Evolutionary conservation across 1,139 yeast species (phyloP).

Genomic region (Suhomyces panamericanus): DNA sequence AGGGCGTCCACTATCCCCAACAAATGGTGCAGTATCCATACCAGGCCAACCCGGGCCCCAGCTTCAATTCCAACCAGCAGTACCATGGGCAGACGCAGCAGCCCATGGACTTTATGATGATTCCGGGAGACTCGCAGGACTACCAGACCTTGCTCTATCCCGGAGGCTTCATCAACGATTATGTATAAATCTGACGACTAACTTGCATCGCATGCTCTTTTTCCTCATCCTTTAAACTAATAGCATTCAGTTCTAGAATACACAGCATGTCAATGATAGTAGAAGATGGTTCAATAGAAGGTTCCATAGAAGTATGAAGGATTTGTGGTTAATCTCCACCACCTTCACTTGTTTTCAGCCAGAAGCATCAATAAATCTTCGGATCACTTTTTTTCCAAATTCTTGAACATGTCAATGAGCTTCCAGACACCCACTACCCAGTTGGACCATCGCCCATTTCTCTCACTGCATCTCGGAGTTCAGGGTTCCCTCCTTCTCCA

Average conservation of each 20-base stretch:
- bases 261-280: too few species aligned
- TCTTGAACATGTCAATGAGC: too few species aligned
- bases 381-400: too few species aligned
- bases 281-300: too few species aligned
- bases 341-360: too few species aligned
- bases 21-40: slow-evolving; percentile 13
- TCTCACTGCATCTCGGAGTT: too few species aligned
- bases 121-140: slow-evolving; percentile 15
- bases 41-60: slow-evolving; percentile 7
- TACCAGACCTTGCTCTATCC: slow-evolving; percentile 18
- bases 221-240: background rate
- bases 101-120: slow-evolving; percentile 22
- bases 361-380: too few species aligned
- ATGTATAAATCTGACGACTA: slow-evolving; percentile 4
- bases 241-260: slow-evolving; percentile 5
- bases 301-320: too few species aligned
- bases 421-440: too few species aligned
- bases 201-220: slow-evolving; percentile 5
- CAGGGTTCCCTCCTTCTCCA: too few species aligned
- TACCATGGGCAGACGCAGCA: slow-evolving; percentile 11
- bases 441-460: too few species aligned
- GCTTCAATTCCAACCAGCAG: slow-evolving; percentile 5
- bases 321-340: too few species aligned
- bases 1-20: slow-evolving; percentile 6
- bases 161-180: slow-evolving; percentile 13